These are phyloP conservation scores for Melanomma pulvis-pyrius DNA, from an alignment of 495 filamentous ascomycete species.

Conservation along the genomic window DNA sequence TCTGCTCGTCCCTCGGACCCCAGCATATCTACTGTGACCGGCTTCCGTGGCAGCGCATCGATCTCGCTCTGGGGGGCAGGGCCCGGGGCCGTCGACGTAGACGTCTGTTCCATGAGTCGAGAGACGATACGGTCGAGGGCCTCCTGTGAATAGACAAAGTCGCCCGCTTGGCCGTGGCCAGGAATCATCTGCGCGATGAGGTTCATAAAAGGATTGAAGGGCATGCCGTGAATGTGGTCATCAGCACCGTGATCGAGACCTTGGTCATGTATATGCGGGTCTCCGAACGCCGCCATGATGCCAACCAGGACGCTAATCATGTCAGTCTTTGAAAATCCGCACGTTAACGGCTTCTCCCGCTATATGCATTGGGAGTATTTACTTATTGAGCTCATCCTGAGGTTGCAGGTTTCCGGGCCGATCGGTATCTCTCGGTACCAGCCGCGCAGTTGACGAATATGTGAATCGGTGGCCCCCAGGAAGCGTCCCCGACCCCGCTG, in stretches of 20 bases:
- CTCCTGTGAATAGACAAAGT: constrained; percentile 91
- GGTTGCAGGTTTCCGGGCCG: constrained; percentile 34
- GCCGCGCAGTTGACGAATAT: constrained; percentile 32
- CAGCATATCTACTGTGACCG: constrained; percentile 65
- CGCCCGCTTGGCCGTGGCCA: constrained; percentile 61
- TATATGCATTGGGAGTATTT: not conserved
- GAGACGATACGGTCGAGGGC: constrained; percentile 87
- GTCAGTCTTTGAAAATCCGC: no score
- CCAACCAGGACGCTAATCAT: constrained; percentile 19
- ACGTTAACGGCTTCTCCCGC: constrained; percentile 2
- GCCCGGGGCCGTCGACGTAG: constrained; percentile 74
- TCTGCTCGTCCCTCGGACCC: constrained; percentile 67
- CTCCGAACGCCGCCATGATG: constrained; percentile 25
- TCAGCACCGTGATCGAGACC: constrained; percentile 2
- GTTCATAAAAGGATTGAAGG: constrained; percentile 37
- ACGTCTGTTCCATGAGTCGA: constrained; percentile 80
- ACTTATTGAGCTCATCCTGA: constrained; percentile 38
- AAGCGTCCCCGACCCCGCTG: constrained; percentile 11
- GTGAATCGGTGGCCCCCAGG: constrained; percentile 24
- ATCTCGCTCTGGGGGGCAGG: constrained; percentile 79
- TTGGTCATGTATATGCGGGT: constrained; percentile 6
- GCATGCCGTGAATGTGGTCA: not conserved
- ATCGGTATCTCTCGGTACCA: constrained; percentile 42
- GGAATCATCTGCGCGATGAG: constrained; percentile 60
- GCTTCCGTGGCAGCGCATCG: constrained; percentile 68